A percentile compares a stretch with the other conserved stretches of the same genome.
Conservation (phyloP, 139 green algal species). For the Microglena sp. region DNA sequence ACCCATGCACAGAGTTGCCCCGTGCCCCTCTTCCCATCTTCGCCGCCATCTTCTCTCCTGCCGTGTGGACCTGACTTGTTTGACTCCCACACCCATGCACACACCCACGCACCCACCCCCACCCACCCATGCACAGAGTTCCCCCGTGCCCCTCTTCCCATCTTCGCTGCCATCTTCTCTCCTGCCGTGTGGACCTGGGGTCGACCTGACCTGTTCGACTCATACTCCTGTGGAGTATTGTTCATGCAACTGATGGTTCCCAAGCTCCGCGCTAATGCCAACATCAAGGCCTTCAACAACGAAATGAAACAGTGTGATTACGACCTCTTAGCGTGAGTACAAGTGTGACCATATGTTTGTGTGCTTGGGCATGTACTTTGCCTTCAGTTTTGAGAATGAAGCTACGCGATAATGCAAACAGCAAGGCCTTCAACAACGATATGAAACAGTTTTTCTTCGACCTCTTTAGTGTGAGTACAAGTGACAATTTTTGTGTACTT, state of each 20-base stretch:
- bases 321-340: no score
- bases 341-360: no score
- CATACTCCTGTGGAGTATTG: slow-evolving; percentile 59
- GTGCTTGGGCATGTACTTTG: no score
- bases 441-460: no score
- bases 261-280: slow-evolving; percentile 45
- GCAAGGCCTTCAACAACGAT: no score
- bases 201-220: slow-evolving; percentile 81
- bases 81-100: neutral
- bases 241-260: slow-evolving; percentile 66
- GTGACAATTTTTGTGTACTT: no score
- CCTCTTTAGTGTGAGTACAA: no score
- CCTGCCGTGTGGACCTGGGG: slow-evolving; percentile 73
- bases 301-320: slow-evolving; percentile 47
- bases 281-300: slow-evolving; percentile 42
- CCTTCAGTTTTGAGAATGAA: no score
- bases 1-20: neutral
- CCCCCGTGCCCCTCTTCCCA: slow-evolving; percentile 49
- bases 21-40: neutral
- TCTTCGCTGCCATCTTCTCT: slow-evolving; percentile 58
- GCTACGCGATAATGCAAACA: no score
- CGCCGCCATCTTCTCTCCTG: no score
- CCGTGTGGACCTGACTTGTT: no score
- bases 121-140: slow-evolving; percentile 44
- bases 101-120: neutral